Percentiles rank a stretch among this genome's conserved stretches.
phyloP scores from a whole-genome alignment of 2,329 filamentous ascomycete genomes.

The Aurifilum marmelostoma region DNA sequence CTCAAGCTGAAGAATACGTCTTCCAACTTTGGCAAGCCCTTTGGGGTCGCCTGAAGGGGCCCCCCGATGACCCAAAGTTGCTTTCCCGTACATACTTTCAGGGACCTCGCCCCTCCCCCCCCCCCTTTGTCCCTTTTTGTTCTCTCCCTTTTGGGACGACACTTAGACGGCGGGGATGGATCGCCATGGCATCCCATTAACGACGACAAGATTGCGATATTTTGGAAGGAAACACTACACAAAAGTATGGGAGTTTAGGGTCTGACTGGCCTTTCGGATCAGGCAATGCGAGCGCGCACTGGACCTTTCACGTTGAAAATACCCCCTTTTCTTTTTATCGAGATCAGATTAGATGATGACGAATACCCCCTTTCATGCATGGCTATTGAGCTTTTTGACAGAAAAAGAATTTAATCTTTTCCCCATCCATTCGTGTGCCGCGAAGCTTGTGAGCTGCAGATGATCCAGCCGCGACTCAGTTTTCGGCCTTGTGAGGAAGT shows the following conservation, averaged over 20 bases:
- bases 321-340: background rate
- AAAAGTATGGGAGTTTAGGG: background rate
- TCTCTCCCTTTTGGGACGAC: background rate
- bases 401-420: background rate
- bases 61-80: no score
- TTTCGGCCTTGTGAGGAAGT: no score
- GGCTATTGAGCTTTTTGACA: background rate
- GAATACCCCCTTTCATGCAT: background rate
- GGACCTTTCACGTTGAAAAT: background rate
- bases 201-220: background rate
- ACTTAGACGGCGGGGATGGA: no score
- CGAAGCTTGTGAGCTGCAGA: no score
- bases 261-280: background rate
- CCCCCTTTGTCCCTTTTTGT: no score
- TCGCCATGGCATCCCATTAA: background rate
- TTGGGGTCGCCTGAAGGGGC: conserved; percentile 38
- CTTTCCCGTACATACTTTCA: conserved; percentile 7
- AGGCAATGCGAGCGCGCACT: background rate
- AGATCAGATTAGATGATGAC: background rate
- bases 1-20: conserved; percentile 48
- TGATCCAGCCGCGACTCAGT: no score
- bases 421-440: background rate
- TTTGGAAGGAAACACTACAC: background rate
- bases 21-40: conserved; percentile 53
- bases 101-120: no score